phyloP scores from a whole-genome alignment of 148 eudicot genomes.

The Rhododendron henanense region DNA sequence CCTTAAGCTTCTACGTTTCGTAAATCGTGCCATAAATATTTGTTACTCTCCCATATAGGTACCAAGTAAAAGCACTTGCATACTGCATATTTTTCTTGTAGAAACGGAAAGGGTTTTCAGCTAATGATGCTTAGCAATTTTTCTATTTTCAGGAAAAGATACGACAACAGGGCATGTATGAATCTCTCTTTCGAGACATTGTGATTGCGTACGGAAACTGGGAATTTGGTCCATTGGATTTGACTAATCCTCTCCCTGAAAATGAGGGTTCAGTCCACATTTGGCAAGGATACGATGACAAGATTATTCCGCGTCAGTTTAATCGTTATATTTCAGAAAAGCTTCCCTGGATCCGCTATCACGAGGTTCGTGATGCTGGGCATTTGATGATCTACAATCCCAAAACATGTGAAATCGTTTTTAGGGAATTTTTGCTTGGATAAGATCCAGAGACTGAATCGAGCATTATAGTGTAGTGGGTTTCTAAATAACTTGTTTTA shows the following conservation, averaged over 20 bases:
- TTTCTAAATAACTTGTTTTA: neutral
- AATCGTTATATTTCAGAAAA: slow-evolving; percentile 28
- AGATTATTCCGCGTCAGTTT: slow-evolving; percentile 37
- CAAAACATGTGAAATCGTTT: slow-evolving; percentile 36
- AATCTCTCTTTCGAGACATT: slow-evolving; percentile 67
- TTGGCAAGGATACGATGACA: slow-evolving; percentile 87
- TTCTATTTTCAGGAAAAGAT: slow-evolving; percentile 51
- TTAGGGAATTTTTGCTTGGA: slow-evolving; percentile 45
- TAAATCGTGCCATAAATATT: neutral
- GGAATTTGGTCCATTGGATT: slow-evolving; percentile 62
- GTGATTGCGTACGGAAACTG: slow-evolving; percentile 53
- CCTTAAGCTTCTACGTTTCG: neutral
- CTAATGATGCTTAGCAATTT: neutral
- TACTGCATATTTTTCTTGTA: neutral
- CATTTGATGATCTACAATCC: slow-evolving; percentile 32
- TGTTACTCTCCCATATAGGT: neutral
- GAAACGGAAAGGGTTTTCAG: neutral
- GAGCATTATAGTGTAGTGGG: neutral
- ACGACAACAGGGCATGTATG: slow-evolving; percentile 58
- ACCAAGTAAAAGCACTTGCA: neutral
- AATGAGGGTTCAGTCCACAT: slow-evolving; percentile 62
- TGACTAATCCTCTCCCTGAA: slow-evolving; percentile 57
- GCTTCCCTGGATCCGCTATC: slow-evolving; percentile 49
- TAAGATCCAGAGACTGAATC: neutral
- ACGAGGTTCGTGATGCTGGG: slow-evolving; percentile 46